Conservation (phyloP, 225 moss, liverwort and hornwort species). For the Neckera pumila region DNA sequence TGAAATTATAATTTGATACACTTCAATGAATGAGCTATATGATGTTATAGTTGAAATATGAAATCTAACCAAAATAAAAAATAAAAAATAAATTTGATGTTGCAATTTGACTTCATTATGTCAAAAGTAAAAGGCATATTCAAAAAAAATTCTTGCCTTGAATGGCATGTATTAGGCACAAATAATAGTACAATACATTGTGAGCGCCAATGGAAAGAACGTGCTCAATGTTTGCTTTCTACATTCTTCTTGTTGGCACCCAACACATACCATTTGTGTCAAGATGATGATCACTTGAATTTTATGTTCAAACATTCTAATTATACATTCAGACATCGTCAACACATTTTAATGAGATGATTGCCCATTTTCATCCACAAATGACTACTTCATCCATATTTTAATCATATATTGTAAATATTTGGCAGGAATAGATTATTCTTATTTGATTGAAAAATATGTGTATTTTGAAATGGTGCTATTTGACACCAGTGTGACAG, state of each 20-base stretch:
- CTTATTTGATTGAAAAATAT: no score
- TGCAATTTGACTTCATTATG: not conserved
- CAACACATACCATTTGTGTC: fast-evolving
- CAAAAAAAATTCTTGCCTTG: no score
- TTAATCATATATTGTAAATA: no score
- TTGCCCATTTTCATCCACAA: no score
- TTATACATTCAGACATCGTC: not conserved
- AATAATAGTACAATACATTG: fast-evolving
- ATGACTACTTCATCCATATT: fast-evolving
- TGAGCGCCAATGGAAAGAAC: fast-evolving
- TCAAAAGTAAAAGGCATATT: not conserved
- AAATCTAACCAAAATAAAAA: not conserved
- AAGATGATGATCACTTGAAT: not conserved
- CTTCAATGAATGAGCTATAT: not conserved
- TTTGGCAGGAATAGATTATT: not conserved
- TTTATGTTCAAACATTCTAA: not conserved
- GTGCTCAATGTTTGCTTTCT: fast-evolving
- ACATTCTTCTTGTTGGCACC: fast-evolving
- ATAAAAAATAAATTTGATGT: no score
- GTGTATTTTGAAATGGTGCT: no score
- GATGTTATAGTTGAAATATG: not conserved
- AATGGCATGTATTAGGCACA: not conserved
- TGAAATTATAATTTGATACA: not conserved
- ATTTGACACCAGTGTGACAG: not conserved
- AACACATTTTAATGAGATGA: not conserved